Conservation (phyloP, 805 yeast genomes). For the Starmerella geochares region DNA sequence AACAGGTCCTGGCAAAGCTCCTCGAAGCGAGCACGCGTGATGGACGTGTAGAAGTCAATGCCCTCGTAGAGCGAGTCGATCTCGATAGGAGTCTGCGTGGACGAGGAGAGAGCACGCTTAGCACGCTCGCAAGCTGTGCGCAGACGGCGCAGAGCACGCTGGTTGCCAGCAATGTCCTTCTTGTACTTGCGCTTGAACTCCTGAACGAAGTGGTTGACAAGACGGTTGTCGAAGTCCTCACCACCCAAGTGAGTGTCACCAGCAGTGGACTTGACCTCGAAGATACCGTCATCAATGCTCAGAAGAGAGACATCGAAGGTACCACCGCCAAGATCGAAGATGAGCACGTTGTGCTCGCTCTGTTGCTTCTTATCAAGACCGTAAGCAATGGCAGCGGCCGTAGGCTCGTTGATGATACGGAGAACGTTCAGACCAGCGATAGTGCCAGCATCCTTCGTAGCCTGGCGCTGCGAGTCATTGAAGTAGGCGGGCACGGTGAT, state of each 20-base stretch:
- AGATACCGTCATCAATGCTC: conserved; percentile 90
- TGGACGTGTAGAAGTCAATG: conserved; percentile 88
- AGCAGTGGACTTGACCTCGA: conserved; percentile 92
- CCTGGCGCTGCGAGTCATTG: conserved; percentile 97
- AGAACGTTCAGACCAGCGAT: conserved; percentile 92
- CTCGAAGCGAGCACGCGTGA: conserved; percentile 96
- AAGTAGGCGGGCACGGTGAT: conserved; percentile 95
- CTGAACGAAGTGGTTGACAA: conserved; percentile 82
- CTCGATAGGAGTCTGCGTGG: conserved; percentile 90
- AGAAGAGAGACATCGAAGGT: conserved; percentile 93
- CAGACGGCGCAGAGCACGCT: conserved; percentile 95
- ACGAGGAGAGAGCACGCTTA: conserved; percentile 93
- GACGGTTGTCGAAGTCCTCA: conserved; percentile 96
- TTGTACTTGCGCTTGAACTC: conserved; percentile 98
- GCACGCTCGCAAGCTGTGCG: conserved; percentile 99
- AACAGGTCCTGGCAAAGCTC: conserved; percentile 88
- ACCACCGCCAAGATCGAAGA: conserved; percentile 98
- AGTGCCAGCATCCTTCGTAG: conserved; percentile 94
- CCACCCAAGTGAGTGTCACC: conserved; percentile 94
- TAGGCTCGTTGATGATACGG: conserved; percentile 93
- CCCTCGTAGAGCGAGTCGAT: conserved; percentile 93
- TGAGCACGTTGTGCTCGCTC: conserved; percentile 77
- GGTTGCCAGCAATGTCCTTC: conserved; percentile 85
- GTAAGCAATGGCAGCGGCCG: conserved; percentile 98
- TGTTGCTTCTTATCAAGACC: conserved; percentile 64